Base-by-base conservation (phyloP, 371 early-diverging fungal species). In the Apophysomyces trapeziformis region DNA sequence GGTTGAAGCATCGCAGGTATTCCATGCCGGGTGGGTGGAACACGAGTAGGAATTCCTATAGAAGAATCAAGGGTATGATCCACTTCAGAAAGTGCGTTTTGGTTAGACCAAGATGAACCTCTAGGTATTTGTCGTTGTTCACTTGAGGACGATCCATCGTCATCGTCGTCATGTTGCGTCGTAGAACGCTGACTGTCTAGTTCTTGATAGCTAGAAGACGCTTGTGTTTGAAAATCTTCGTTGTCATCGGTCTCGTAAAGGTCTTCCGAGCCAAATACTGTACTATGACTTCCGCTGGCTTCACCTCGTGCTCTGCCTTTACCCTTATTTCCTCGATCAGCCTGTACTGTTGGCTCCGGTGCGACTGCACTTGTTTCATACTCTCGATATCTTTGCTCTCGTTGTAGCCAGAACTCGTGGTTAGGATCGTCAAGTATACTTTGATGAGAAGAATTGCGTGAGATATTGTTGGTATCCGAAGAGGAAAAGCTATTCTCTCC, bases 61-160 rank as follows among this genome's bases (percentile, higher is more conserved):
- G 21, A 7, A 50, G n/a, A 7, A 5, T 50, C 18, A 7, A 9
- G 54, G 4, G 11, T 5, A 9, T 18, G 5, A 21, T 21, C 54
- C 21, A 21, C 54, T 21, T 50, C 54, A n/a, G 9, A 21, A 5
- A 11, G 21, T 18, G 16, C 54, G 21, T 21, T 21, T 50, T 2
- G n/a, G 16, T 26, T 21, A 11, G 61, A 41, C n/a, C 45, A 61
- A 47, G 38, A 32, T 2, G 41, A 18, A 44, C 62, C 61, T 61
- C 64, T 68, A 32, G 70, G 67, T 14, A 67, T 57, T 39, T 67
- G 58, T 60, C 70, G 64, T 36, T 61, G 70, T n/a, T 57, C 6
- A 26, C 56, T 70, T 1, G 69, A 44, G 0, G 65, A 69, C 32
- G 66, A 21, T 39, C 37, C 45, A 2, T 70, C 56, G 7, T 62